Conservation (phyloP, 805 yeast species). For the Naumovozyma castellii region DNA sequence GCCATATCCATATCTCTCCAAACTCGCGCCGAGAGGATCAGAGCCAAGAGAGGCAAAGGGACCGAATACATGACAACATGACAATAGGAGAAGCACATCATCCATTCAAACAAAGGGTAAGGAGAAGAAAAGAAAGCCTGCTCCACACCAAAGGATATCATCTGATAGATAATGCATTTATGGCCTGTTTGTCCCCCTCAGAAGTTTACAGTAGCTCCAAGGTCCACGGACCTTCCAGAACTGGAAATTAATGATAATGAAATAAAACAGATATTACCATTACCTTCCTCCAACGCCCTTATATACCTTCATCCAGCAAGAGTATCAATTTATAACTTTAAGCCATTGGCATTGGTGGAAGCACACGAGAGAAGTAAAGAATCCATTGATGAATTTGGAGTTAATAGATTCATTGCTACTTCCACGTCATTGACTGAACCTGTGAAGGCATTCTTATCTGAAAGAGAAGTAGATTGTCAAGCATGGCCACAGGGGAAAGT, state of each 20-base stretch:
- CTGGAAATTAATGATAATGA: slow-evolving; percentile 11
- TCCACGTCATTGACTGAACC: slow-evolving; percentile 10
- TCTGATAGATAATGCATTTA: slow-evolving; percentile 17
- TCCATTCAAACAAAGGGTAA: no score
- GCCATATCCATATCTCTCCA: no score
- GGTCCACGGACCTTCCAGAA: slow-evolving; percentile 4
- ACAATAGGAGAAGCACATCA: no score
- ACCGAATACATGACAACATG: no score
- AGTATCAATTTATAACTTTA: slow-evolving; percentile 25
- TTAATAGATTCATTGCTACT: slow-evolving; percentile 14
- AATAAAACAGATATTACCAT: slow-evolving; percentile 17
- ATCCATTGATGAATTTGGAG: slow-evolving; percentile 27
- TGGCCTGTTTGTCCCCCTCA: slow-evolving; percentile 28
- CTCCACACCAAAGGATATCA: no score
- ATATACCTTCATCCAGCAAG: slow-evolving; percentile 23
- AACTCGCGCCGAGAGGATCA: no score
- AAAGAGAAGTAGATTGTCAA: slow-evolving; percentile 5
- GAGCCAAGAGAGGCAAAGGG: no score
- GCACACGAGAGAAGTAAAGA: slow-evolving; percentile 22
- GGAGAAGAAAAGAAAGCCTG: no score
- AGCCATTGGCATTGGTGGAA: slow-evolving; percentile 28
- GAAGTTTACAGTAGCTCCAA: slow-evolving; percentile 11
- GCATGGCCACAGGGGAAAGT: slow-evolving; percentile 15
- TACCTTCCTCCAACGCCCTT: slow-evolving; percentile 22
- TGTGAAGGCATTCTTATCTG: slow-evolving; percentile 14